Percentiles rank a stretch among this genome's conserved stretches.
Conservation (phyloP, 148 eudicot genomes). For the Pharnaceum exiguum region DNA sequence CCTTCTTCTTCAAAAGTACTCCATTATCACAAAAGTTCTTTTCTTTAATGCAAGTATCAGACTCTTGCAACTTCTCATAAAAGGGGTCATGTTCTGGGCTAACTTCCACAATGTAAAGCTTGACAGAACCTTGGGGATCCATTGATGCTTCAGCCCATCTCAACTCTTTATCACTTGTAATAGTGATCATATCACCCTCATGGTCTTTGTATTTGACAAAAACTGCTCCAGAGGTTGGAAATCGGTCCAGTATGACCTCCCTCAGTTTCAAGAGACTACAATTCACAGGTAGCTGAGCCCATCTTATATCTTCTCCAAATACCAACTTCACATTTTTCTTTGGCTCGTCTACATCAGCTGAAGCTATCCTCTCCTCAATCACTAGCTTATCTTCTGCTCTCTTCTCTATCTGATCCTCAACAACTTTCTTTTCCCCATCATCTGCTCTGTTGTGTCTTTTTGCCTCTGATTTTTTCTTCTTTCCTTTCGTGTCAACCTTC, state of each 20-base stretch:
- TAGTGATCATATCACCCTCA: constrained; percentile 92
- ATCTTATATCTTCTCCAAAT: constrained; percentile 91
- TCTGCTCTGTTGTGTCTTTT: constrained; percentile 10
- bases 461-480: constrained; percentile 23
- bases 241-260: constrained; percentile 64
- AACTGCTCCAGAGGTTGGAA: constrained; percentile 54
- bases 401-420: constrained; percentile 26
- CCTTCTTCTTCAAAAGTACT: constrained; percentile 21
- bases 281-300: constrained; percentile 70
- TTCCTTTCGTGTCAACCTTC: constrained; percentile 11
- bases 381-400: constrained; percentile 72
- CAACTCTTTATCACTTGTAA: constrained; percentile 72
- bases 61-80: constrained; percentile 32
- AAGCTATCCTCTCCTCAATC: constrained; percentile 60
- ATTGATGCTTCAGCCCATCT: constrained; percentile 77
- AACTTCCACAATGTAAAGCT: constrained; percentile 68
- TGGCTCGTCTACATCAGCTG: constrained; percentile 29
- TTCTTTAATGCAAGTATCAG: constrained; percentile 17
- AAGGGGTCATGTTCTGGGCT: constrained; percentile 80
- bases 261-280: constrained; percentile 61
- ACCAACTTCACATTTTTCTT: constrained; percentile 67
- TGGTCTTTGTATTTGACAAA: constrained; percentile 81
- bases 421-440: constrained; percentile 17
- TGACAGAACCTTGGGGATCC: constrained; percentile 40
- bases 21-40: constrained; percentile 18